These are phyloP conservation scores for Acorus calamus DNA, from an alignment of 106 monocot species.

Conservation along the genomic window DNA sequence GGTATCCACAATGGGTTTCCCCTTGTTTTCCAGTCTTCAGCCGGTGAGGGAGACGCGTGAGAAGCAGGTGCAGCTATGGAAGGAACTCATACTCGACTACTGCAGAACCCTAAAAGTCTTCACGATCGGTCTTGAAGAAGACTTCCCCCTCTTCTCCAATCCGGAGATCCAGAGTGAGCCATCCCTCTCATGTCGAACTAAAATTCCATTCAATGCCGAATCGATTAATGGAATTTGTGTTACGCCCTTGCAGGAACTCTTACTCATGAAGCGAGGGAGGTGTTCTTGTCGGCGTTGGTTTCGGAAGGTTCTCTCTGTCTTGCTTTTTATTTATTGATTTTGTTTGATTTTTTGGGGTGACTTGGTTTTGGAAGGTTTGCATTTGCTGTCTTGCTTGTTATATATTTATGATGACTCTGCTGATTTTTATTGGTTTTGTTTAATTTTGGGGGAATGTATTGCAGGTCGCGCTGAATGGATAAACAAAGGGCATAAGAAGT, in stretches of 20 bases:
- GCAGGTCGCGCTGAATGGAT: slow-evolving; percentile 97
- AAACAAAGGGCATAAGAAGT: slow-evolving; percentile 84
- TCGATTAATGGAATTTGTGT: too few relatives aligned
- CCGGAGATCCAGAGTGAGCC: slow-evolving; percentile 74
- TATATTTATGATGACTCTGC: too few relatives aligned
- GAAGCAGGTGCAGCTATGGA: slow-evolving; percentile 94
- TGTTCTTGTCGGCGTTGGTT: slow-evolving; percentile 74
- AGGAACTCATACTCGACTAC: slow-evolving; percentile 90
- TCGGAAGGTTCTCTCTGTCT: slow-evolving; percentile 52
- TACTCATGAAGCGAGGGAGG: slow-evolving; percentile 72
- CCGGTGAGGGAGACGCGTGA: slow-evolving; percentile 95
- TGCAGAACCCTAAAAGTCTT: slow-evolving; percentile 85
- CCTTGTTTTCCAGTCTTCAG: slow-evolving; percentile 32
- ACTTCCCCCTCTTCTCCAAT: slow-evolving; percentile 80
- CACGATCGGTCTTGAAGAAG: slow-evolving; percentile 68
- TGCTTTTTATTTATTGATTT: neutral
- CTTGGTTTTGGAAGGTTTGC: neutral
- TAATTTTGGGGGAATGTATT: neutral
- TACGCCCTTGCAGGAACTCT: slow-evolving; percentile 59
- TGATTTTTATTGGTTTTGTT: too few relatives aligned
- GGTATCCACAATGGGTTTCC: too few relatives aligned
- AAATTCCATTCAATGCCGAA: too few relatives aligned
- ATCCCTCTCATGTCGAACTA: neutral
- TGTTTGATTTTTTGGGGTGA: too few relatives aligned
- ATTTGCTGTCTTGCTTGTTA: neutral